These are phyloP conservation scores for Fusarium sp. DNA, from an alignment of 2,329 filamentous ascomycete species.

Conservation along the genomic window DNA sequence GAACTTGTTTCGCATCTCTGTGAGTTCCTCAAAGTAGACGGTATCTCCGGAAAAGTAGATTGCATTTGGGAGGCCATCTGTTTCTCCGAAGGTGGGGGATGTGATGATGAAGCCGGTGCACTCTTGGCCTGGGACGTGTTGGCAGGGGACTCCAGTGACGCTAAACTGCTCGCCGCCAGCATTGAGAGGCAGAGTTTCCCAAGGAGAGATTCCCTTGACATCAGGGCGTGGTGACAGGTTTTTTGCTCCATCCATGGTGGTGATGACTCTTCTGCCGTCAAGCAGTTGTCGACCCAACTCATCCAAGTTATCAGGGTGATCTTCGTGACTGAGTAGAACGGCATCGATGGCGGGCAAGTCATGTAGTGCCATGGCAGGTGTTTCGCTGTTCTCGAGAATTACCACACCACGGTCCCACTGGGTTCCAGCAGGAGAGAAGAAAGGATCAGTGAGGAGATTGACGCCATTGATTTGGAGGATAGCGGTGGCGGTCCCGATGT, in stretches of 20 bases:
- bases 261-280: not conserved
- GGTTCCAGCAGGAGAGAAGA: constrained; percentile 46
- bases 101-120: not conserved
- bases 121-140: not conserved
- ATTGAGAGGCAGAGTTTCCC: not conserved
- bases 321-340: not conserved
- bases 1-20: not conserved
- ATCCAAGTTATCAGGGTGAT: not conserved
- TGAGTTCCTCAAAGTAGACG: constrained; percentile 2
- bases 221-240: not conserved
- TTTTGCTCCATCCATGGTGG: not conserved
- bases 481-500: constrained; percentile 62
- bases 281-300: not conserved
- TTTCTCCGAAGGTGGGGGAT: not conserved
- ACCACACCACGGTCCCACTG: not conserved
- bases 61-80: not conserved
- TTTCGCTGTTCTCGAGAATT: not conserved
- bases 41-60: constrained; percentile 20
- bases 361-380: not conserved
- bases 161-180: not conserved
- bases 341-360: not conserved
- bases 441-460: constrained; percentile 59
- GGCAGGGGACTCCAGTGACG: not conserved
- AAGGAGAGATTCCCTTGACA: not conserved
- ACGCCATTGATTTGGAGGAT: constrained; percentile 57